Percentiles rank a stretch among this genome's conserved stretches.
These are phyloP conservation scores for Coffea eugenioides DNA, from an alignment of 257 asterid species.

Conservation along the genomic window DNA sequence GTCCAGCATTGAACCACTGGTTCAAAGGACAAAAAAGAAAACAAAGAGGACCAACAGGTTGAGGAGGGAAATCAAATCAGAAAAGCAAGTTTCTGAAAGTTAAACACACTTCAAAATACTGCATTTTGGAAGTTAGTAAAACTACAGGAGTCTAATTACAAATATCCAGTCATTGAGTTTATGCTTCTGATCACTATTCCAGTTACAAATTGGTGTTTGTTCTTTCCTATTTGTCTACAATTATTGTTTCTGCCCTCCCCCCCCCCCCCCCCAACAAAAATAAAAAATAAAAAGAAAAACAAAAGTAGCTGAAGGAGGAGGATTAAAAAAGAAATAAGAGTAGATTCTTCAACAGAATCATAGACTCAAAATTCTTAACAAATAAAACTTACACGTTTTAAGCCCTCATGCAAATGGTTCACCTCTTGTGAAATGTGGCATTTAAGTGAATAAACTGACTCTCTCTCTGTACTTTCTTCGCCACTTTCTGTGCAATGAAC, in stretches of 20 bases:
- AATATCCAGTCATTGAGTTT: neutral
- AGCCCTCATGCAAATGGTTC: conserved; percentile 97
- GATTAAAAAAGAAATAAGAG: conserved; percentile 7
- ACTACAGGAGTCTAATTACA: neutral
- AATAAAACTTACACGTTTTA: conserved; percentile 69
- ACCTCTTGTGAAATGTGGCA: conserved; percentile 99
- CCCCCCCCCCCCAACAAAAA: neutral
- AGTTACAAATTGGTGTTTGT: neutral
- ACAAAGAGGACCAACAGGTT: too few species aligned
- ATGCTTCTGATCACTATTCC: neutral
- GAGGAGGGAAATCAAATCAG: too few species aligned
- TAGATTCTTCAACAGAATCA: neutral
- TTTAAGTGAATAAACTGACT: conserved; percentile 88
- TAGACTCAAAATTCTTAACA: neutral
- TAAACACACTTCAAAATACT: too few species aligned
- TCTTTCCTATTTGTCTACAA: neutral
- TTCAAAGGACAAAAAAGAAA: neutral
- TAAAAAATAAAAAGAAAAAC: too few species aligned
- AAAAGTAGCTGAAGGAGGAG: neutral
- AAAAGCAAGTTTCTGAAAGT: neutral
- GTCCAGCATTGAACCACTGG: too few species aligned
- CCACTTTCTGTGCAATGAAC: conserved; percentile 98
- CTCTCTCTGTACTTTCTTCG: conserved; percentile 90
- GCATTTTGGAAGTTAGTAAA: too few species aligned
- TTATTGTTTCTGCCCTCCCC: neutral